Evolutionary conservation across 768 basidiomycete species (phyloP).

Genomic region (Coprinopsis cinerea): DNA sequence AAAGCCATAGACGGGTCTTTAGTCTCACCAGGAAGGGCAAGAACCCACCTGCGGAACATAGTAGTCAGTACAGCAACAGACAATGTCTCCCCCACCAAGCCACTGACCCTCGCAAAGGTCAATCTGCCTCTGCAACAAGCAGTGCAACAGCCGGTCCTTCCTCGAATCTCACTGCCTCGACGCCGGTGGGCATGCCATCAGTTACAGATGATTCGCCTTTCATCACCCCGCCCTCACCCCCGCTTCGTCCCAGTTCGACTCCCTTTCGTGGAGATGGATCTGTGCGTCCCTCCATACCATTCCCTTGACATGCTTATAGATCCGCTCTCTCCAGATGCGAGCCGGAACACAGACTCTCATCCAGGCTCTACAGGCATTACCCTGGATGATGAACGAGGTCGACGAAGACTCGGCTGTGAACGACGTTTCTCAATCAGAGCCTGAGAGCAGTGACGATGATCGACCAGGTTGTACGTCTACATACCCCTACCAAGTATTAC

Average conservation of each 20-base stretch:
- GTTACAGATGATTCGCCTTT: constrained; percentile 45
- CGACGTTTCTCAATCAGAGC: constrained; percentile 36
- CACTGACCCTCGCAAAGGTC: constrained; percentile 5
- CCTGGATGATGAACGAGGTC: constrained; percentile 68
- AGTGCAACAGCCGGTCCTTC: constrained; percentile 16
- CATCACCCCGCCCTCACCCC: constrained; percentile 69
- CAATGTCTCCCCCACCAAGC: no score
- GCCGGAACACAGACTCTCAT: constrained; percentile 86
- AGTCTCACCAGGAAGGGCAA: constrained; percentile 50
- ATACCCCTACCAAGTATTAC: background rate
- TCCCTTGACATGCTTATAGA: background rate
- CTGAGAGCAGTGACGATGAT: constrained; percentile 70
- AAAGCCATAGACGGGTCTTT: constrained; percentile 45
- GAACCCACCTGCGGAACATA: constrained; percentile 32
- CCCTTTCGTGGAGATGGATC: constrained; percentile 67
- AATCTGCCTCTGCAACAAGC: background rate
- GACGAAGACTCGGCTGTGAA: constrained; percentile 53
- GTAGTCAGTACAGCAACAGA: background rate
- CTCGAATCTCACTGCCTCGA: constrained; percentile 28
- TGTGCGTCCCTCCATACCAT: constrained; percentile 35
- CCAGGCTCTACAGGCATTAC: constrained; percentile 81
- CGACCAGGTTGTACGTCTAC: constrained; percentile 29
- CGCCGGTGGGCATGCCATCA: constrained; percentile 20
- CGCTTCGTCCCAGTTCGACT: constrained; percentile 40
- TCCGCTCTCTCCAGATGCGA: constrained; percentile 55